phyloP scores from a whole-genome alignment of 768 basidiomycete genomes.

The Macrolepiota fuliginosa region DNA sequence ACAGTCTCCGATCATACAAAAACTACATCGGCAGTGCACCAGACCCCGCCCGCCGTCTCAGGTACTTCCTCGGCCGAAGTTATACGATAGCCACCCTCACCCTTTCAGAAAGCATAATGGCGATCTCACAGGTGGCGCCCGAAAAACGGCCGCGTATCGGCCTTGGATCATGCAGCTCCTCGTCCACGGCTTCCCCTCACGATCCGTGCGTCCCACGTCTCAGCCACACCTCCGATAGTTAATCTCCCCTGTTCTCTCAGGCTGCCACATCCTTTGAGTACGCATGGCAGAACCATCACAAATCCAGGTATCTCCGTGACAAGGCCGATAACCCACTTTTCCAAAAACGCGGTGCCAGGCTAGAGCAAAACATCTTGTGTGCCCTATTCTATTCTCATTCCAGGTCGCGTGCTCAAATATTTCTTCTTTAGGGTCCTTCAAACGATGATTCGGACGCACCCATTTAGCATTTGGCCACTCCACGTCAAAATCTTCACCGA shows the following conservation, averaged over 20 bases:
- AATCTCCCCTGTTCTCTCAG: constrained; percentile 24
- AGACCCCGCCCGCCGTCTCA: constrained; percentile 60
- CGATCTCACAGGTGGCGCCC: constrained; percentile 67
- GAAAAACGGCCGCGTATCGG: constrained; percentile 55
- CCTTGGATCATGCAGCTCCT: constrained; percentile 89
- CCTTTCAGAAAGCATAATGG: constrained; percentile 74
- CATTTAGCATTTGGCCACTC: constrained; percentile 72
- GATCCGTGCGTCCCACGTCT: constrained; percentile 33
- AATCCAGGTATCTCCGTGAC: constrained; percentile 62
- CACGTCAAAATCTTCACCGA: constrained; percentile 73
- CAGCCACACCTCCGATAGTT: not conserved
- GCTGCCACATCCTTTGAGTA: constrained; percentile 80
- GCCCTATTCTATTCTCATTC: constrained; percentile 18
- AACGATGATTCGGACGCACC: constrained; percentile 60
- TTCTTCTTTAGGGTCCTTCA: constrained; percentile 49
- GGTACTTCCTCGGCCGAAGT: constrained; percentile 31
- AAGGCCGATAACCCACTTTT: constrained; percentile 38
- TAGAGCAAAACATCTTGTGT: constrained; percentile 48
- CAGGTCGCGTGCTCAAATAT: constrained; percentile 3
- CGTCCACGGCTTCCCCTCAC: constrained; percentile 80
- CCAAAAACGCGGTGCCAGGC: constrained; percentile 26
- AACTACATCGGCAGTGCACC: constrained; percentile 80
- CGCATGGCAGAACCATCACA: constrained; percentile 81
- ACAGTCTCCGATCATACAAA: constrained; percentile 49
- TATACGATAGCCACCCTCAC: not conserved